Evolutionary conservation across 352 stramenopile genomes (phyloP), one percentile per base, ranked within the genome.

Genomic region (Pythium brassicae): DNA sequence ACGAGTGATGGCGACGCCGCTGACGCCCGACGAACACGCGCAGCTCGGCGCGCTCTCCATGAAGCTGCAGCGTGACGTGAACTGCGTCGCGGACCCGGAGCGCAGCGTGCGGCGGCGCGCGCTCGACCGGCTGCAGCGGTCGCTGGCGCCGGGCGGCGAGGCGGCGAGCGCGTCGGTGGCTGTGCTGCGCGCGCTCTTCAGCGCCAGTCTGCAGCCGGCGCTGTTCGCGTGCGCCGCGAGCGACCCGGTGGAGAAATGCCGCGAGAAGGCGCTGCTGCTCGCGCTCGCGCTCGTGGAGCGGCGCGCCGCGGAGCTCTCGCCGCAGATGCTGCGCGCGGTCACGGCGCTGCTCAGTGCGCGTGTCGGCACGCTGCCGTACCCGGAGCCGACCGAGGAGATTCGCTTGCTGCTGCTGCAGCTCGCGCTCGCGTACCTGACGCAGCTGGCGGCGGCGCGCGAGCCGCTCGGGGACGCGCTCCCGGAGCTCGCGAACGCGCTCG

Each of bases 51-150:
- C 76, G 70, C 65, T 90, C 51, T 48, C 72, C 22, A 92, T 92
- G 78, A 86, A 88, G 63, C 77, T 94, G 45, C 80, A 92, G 67
- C 82, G 78, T 37, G 84, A 94, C 56, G 61, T 94, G 50, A 94
- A 94, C 62, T 94, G 84, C 49, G 59, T 94, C 27, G 39, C 63
- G 17, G 84, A 92, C 48, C 67, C 84, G 4, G 78, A 92, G 47
- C 84, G 84, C 50, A 73, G 62, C 19, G 73, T 92, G 46, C 82
- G 82, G 12, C 83, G 83, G 15, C 82, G 82, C 34, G 83, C 82
- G 19, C 71, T 77, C 22, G 82, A 94, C 51, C 91, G 85, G 55
- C 69, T 94, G 20, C 65, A 83, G 47, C 78, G 78, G 22, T 54
- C 66, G 35, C 61, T 89, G 40, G 55, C 65, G 45, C 61, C 88